Evolutionary conservation across 306 rosid genomes (phyloP), one percentile per base, ranked within the genome.

Genomic region (Fagus crenata): DNA sequence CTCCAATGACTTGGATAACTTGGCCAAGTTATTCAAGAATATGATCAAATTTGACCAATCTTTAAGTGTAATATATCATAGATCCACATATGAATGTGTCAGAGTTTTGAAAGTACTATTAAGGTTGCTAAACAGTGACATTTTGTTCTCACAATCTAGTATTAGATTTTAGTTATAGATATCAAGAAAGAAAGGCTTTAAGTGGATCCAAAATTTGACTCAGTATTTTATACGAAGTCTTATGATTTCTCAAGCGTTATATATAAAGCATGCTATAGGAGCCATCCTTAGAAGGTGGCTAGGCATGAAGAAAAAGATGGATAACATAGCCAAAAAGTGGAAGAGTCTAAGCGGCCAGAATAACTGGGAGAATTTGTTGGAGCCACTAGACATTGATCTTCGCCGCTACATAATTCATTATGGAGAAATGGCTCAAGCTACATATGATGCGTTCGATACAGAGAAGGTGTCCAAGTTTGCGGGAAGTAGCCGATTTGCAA

Each of bases 301-400:
- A 6, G 71, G 83, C 1, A 61, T 41, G 77, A 78, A 64, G 76
- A 76, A 72, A 65, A 82, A 72, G 28, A 84, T 74, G 90, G 87
- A 75, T 0, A 74, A 4, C 76, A 88, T 90, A 78, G 81, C 82
- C 68, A 75, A 77, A 49, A 78, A 60, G 6, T 85, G 89, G 91
- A 78, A 41, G 32, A 9, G 54, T 0, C 85, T 90, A 11, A 93
- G 91, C 37, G 97, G 97, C 5, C 32, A 65, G 67, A 37, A 59
- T 59, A 35, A 86, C 7, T 90, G 97, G 93, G 49, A 86, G 73
- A 86, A 79, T 69, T 31, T 90, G 1, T 51, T 90, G 46, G 90
- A 93, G 8, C 97, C 94, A 14, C 85, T 89, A 7, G 72, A 87
- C 70, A 82, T 79, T n/a, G 87, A 93, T 73, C 97, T 93, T 63